Percentiles rank a stretch among this genome's conserved stretches.
Conservation (phyloP, 2,329 filamentous ascomycete species). For the Didymella lethalis region DNA sequence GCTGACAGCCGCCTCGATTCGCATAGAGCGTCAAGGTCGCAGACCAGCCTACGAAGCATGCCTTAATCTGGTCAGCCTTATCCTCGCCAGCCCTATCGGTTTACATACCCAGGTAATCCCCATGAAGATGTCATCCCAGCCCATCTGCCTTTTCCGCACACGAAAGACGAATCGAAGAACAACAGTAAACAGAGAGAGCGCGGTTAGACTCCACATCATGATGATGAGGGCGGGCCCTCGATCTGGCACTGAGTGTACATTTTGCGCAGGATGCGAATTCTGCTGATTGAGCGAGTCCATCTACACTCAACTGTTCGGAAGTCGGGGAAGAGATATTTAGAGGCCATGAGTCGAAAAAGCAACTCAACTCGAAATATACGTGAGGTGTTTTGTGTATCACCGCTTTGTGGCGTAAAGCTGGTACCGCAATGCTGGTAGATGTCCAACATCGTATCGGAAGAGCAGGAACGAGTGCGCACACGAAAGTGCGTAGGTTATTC, state of each 20-base stretch:
- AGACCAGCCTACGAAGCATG: conserved; percentile 14
- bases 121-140: conserved; percentile 15
- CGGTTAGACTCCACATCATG: conserved; percentile 13
- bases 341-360: background rate
- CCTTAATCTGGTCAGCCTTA: background rate
- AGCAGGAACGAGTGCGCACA: background rate
- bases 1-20: conserved; percentile 14
- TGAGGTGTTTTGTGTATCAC: background rate
- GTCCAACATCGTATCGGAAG: background rate
- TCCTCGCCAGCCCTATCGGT: background rate
- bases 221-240: conserved; percentile 10
- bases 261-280: background rate
- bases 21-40: conserved; percentile 10
- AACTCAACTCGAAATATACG: background rate
- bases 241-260: conserved; percentile 2
- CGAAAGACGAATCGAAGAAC: conserved; percentile 7
- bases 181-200: conserved; percentile 1
- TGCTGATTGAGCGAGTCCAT: conserved; percentile 1
- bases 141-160: background rate
- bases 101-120: conserved; percentile 5
- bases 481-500: background rate
- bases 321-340: background rate
- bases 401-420: background rate
- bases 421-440: background rate
- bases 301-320: background rate